A percentile compares a stretch with the other conserved stretches of the same genome.
Evolutionary conservation across 129 eudicot genomes (phyloP).

Genomic region (Chrysanthemum makinoi): DNA sequence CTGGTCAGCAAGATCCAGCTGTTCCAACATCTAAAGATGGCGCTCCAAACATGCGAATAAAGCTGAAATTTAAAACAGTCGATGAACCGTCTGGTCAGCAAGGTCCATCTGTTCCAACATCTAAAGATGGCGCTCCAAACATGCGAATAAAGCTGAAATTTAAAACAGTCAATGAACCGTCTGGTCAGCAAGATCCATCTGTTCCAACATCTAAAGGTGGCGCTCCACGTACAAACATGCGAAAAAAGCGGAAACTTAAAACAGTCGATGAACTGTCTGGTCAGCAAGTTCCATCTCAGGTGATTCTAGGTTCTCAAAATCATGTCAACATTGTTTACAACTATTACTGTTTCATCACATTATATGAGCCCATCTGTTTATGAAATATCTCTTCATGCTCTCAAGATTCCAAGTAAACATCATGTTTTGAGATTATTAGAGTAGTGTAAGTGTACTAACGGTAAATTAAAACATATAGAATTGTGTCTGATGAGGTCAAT

Average conservation of each 20-base stretch:
- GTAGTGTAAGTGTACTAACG: background rate
- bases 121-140: background rate
- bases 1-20: constrained; percentile 14
- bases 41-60: background rate
- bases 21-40: background rate
- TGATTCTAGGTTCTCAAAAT: constrained; percentile 20
- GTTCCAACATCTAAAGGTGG: background rate
- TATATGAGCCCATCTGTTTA: constrained; percentile 1
- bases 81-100: constrained; percentile 18
- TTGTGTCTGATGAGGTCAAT: constrained; percentile 5
- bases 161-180: constrained; percentile 4
- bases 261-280: constrained; percentile 15
- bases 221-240: constrained; percentile 14
- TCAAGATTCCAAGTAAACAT: constrained; percentile 13
- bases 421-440: background rate
- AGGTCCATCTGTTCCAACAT: constrained; percentile 12
- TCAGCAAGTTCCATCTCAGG: constrained; percentile 23
- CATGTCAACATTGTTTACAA: constrained; percentile 13
- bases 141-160: constrained; percentile 11
- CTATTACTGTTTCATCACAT: constrained; percentile 1
- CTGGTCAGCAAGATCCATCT: constrained; percentile 16
- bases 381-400: constrained; percentile 12
- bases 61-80: constrained; percentile 3
- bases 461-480: constrained; percentile 11
- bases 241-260: constrained; percentile 15